Base-by-base conservation (phyloP, 768 basidiomycete species). In the Cubamyces sp. region DNA sequence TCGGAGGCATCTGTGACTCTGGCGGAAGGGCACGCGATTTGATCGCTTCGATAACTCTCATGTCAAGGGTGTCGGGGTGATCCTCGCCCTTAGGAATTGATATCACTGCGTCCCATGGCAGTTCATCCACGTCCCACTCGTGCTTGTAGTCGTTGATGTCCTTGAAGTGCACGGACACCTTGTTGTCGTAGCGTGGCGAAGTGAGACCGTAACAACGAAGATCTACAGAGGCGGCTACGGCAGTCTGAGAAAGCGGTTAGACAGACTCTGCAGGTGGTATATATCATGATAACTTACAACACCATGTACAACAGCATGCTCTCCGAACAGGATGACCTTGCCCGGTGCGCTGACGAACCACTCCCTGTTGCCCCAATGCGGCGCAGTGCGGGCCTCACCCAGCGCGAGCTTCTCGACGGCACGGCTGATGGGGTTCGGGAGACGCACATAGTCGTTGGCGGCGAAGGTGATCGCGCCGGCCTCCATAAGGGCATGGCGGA, bases 271-370 rank as follows among this genome's bases (percentile, higher is more conserved):
- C 1, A 63, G 54, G 55, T 64, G 37, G 61, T 16, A 25, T 3
- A 42, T 6, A 7, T 19, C 4, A 0, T 15, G 15, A 28, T 30
- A 5, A 86, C 92, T 82, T 72, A 95, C 94, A 53, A 94, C 90
- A 56, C 97, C 97, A 73, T 98, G 90, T 19, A 99, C 97, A 53
- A 99, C 97, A 18, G 97, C 96, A 75, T 99, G 97, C 76, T 99
- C 97, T 50, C 97, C 97, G 67, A 98, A 99, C 64, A 99, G 75
- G 66, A 99, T 98, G 61, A 98, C 92, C 73, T 99, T 99, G 25
- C 97, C 97, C 8, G 97, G 97, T 3, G 97, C 94, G 60, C 94
- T 95, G 60, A 98, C 88, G 54, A 97, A 82, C 87, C 92, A 92
- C 71, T 91, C 89, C 42, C 77, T 74, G 52, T 83, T 71, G 50